Percentiles rank a stretch among this genome's conserved stretches.
These are phyloP conservation scores for Hippophae gyantsensis DNA, from an alignment of 306 rosid species.

Conservation along the genomic window DNA sequence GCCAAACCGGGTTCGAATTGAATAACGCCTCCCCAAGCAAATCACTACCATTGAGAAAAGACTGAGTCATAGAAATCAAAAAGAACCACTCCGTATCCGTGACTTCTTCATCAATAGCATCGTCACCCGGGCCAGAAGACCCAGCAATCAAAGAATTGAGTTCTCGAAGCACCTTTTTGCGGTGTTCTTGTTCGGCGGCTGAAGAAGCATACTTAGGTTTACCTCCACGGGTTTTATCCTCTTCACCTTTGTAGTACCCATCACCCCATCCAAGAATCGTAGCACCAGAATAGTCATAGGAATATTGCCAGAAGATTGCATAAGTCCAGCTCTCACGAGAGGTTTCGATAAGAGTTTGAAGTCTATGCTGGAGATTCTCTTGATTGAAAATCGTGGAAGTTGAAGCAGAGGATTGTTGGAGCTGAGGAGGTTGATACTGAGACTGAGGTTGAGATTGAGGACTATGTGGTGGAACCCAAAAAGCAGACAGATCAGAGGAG, in stretches of 20 bases:
- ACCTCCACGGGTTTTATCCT: slow-evolving; percentile 34
- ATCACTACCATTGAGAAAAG: slow-evolving; percentile 55
- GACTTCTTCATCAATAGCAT: slow-evolving; percentile 69
- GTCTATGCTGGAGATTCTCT: slow-evolving; percentile 82
- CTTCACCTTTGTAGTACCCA: slow-evolving; percentile 86
- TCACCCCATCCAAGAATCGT: slow-evolving; percentile 85
- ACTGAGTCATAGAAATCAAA: slow-evolving; percentile 83
- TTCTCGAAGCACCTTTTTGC: slow-evolving; percentile 73
- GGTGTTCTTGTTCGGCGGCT: slow-evolving; percentile 60
- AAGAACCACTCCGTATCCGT: slow-evolving; percentile 99
- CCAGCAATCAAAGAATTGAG: slow-evolving; percentile 81
- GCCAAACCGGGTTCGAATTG: slow-evolving; percentile 53
- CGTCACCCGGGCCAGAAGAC: slow-evolving; percentile 32
- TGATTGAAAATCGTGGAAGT: slow-evolving; percentile 47
- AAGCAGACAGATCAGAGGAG: slow-evolving; percentile 68
- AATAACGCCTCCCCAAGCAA: slow-evolving; percentile 62
- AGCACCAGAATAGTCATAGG: slow-evolving; percentile 48
- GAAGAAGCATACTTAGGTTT: slow-evolving; percentile 34
- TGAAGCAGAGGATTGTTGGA: slow-evolving; percentile 45
- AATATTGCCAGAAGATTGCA: slow-evolving; percentile 93
- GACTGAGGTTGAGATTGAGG: neutral
- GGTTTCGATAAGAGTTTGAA: slow-evolving; percentile 72
- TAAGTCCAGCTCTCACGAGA: slow-evolving; percentile 72
- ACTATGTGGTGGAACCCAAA: slow-evolving; percentile 38
- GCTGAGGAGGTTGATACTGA: neutral